phyloP scores from a whole-genome alignment of 2,329 filamentous ascomycete species.

The Pseudogymnoascus verrucosus region DNA sequence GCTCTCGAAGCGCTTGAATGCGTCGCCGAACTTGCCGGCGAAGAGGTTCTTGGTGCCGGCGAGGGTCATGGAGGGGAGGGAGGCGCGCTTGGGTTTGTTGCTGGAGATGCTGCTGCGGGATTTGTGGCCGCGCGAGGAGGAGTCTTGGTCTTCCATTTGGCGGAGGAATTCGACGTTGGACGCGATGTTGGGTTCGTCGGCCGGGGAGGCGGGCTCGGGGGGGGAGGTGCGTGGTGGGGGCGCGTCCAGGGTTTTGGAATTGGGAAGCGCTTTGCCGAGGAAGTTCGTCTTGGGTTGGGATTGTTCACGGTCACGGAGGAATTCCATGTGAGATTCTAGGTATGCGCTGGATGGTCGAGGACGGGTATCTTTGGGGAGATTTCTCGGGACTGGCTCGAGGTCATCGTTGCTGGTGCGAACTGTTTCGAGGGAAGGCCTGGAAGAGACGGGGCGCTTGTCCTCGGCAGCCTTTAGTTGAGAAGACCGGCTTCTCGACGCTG shows the following conservation, averaged over 20 bases:
- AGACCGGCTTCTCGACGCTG: conserved; percentile 23
- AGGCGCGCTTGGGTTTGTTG: conserved; percentile 59
- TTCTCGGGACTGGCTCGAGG: conserved; percentile 51
- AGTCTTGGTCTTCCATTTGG: conserved; percentile 59
- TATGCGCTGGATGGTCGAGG: conserved; percentile 75
- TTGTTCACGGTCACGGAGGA: conserved; percentile 66
- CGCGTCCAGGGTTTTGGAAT: conserved; percentile 16
- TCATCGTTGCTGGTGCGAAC: conserved; percentile 58
- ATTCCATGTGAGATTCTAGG: conserved; percentile 74
- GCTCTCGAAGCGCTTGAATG: conserved; percentile 82
- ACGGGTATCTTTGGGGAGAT: conserved; percentile 37
- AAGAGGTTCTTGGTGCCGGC: conserved; percentile 73
- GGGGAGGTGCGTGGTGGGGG: conserved; percentile 31
- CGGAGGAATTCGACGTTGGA: conserved; percentile 80
- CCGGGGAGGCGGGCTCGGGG: conserved; percentile 16
- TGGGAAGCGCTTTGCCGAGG: conserved; percentile 25
- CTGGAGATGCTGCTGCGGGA: conserved; percentile 42
- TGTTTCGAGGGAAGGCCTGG: conserved; percentile 63
- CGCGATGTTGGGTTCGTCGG: conserved; percentile 54
- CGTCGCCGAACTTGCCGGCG: conserved; percentile 85
- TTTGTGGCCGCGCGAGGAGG: conserved; percentile 43
- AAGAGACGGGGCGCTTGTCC: conserved; percentile 37
- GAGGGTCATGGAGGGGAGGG: conserved; percentile 59
- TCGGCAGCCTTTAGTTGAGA: conserved; percentile 22
- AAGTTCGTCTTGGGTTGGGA: conserved; percentile 15